phyloP scores from a whole-genome alignment of 768 basidiomycete species.

The Baorangia bicolor region DNA sequence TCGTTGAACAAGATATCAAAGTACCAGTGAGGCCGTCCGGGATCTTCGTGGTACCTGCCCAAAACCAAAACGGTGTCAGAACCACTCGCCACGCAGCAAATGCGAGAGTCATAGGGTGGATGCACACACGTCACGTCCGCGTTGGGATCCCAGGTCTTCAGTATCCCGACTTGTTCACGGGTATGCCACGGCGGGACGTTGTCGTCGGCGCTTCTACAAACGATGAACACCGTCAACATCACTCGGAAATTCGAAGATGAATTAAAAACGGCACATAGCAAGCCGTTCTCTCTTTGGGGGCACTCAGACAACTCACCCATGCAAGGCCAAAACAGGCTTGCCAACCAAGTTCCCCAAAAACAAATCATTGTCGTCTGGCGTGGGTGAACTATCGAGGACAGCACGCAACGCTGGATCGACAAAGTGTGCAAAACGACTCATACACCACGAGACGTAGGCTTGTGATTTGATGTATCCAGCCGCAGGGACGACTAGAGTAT shows the following conservation, averaged over 20 bases:
- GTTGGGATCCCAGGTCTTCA: slow-evolving; percentile 56
- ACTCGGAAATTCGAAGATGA: background rate
- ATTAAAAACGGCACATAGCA: background rate
- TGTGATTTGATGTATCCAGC: slow-evolving; percentile 88
- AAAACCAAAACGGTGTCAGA: background rate
- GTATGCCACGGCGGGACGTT: slow-evolving; percentile 90
- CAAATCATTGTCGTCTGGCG: slow-evolving; percentile 85
- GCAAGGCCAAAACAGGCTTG: slow-evolving; percentile 69
- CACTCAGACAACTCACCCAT: slow-evolving; percentile 56
- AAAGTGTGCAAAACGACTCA: slow-evolving; percentile 75
- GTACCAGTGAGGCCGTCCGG: slow-evolving; percentile 71
- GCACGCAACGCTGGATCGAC: slow-evolving; percentile 72
- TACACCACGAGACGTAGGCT: slow-evolving; percentile 71
- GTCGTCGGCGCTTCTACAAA: slow-evolving; percentile 66
- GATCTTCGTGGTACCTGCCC: slow-evolving; percentile 61
- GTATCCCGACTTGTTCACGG: slow-evolving; percentile 57
- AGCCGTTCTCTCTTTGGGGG: background rate
- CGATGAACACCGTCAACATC: background rate
- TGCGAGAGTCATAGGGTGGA: background rate
- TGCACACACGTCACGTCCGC: slow-evolving; percentile 52
- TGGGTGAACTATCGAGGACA: slow-evolving; percentile 71
- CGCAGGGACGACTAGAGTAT: slow-evolving; percentile 62
- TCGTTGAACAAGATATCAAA: slow-evolving; percentile 53
- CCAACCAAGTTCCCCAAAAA: slow-evolving; percentile 76
- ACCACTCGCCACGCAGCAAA: background rate